Evolutionary conservation across 1,139 yeast genomes (phyloP), one percentile per base, ranked within the genome.

Genomic region (Scheffersomyces stambukii): DNA sequence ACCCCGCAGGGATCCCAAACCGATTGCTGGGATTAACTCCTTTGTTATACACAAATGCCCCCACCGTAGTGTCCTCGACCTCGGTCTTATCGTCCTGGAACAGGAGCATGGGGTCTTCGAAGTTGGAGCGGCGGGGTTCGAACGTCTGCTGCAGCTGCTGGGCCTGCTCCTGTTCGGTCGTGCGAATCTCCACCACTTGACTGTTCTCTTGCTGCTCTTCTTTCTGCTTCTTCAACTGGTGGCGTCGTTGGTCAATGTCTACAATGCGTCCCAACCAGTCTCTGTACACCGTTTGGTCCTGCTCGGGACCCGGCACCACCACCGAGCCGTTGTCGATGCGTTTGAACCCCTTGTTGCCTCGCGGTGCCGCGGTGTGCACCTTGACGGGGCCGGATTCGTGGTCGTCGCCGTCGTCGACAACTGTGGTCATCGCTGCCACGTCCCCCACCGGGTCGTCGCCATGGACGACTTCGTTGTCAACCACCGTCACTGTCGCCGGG

Each of bases 1-100:
- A 64, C 1, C 97, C 96, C 0, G 96, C 95, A 5, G 60, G 59
- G 12, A 89, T 79, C 4, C 71, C 71, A 54, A 85, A 89, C 37
- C 97, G 55, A 48, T 89, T 89, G 15, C 74, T 74, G 0, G 85
- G 75, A 32, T 57, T 74, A 0, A 65, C 44, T 0, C 83, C 77
- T 12, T 65, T 60, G 38, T 68, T 79, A 15, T 64, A 62, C 2
- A 35, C 32, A 8, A 52, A 49, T 13, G 44, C 37, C 2, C 49
- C 41, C 12, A 29, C 19, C 5, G 36, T 27, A 9, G 30, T 64
- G 45, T 32, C 66, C 68, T 32, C 77, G 42, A 3, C 73, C 75
- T n/a, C 66, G 38, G 12, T 48, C 32, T 37, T 32, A 8, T 35
- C 35, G 3, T 31, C 20, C 4, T 26, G 31, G 11, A 78, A 80